Evolutionary conservation across 176 grass and related monocot genomes (phyloP), one percentile per base, ranked within the genome.

Genomic region (Rhynchospora pubera): DNA sequence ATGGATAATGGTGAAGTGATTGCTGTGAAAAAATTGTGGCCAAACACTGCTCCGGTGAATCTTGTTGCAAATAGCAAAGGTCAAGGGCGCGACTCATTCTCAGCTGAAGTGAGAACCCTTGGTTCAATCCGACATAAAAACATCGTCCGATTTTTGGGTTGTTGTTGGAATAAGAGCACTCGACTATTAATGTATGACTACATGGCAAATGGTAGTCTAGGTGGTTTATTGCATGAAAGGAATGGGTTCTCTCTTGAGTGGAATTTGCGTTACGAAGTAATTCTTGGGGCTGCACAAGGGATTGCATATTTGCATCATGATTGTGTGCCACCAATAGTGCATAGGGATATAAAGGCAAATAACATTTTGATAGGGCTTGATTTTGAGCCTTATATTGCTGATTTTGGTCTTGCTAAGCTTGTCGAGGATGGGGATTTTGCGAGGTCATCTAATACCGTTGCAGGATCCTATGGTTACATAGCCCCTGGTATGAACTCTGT

Each of bases 81-180:
- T 48, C 50, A 87, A 23, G 85, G 89, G 21, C 84, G 96, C 15
- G 96, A 98, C 69, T 98, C 96, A 7, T 98, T 98, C 87, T 98
- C 96, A 6, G 90, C 96, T 0, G 92, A 98, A 93, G 92, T 98
- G 81, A 86, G 89, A 28, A 98, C 96, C 55, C 86, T 98, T 7
- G 96, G 96, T 0, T 91, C 89, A 11, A 95, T 98, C 90, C 90
- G 96, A 34, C 96, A 98, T 88, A 98, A 98, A 91, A 98, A 98
- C 90, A 98, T 98, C 51, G 96, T 98, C 3, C 59, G 96, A 0
- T 98, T 98, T 81, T 91, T 98, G 0, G 96, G 96, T 0, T 98
- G 92, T 86, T 98, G 96, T 93, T 95, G 92, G 96, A 98, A 98
- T 85, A 89, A 84, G 87, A 94, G 18, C 68, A 98, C 82, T 1